Base-by-base conservation (phyloP, 78 protist genomes). In the Emiliania huxleyi region DNA sequence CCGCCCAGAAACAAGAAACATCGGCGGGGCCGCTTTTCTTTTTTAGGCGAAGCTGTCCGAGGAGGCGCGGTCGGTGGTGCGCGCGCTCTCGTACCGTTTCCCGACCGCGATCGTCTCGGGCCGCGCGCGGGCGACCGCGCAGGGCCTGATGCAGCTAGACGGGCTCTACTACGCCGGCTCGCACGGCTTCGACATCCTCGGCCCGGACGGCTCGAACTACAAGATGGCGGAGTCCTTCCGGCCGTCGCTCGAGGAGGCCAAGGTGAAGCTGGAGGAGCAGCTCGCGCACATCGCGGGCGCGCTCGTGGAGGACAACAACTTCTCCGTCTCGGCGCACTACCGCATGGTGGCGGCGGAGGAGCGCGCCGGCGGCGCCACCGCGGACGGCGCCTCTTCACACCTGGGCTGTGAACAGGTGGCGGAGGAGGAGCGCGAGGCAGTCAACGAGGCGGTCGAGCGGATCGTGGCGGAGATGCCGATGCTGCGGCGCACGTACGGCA, bases 81-180 rank as follows among this genome's bases (percentile, higher is more conserved):
- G 62, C 62, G 62, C 62, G 8, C 15, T 52, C 29, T 52, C 62
- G 62, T 19, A 8, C 29, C 62, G 62, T 26, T 15, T 18, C 85
- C 46, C 46, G 2, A 75, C 85, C 1, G 85, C 85, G 15, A 37
- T 75, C 11, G 85, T 75, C 33, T 15, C 46, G 1, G 85, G 85
- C 11, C 44, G 85, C 46, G 44, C 85, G 45, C 1, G 45, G 5
- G 85, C 44, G 46, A 75, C 44, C 15, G 46, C 46, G 45, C 85
- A 40, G 6, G 1, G 29, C 26, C 29, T 75, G 15, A 46, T 75
- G 35, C 44, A 75, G 26, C 46, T 75, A 2, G 44, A 69, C 19
- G 42, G 42, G 43, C 83, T 73, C 83, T 73, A 73, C 83, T 73
- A 73, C 42, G 83, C 83, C 23, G 83, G 83, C 37, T 73, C 83